Conservation (phyloP, 73 alveolate species). For the Paramecium pentaurelia region DNA sequence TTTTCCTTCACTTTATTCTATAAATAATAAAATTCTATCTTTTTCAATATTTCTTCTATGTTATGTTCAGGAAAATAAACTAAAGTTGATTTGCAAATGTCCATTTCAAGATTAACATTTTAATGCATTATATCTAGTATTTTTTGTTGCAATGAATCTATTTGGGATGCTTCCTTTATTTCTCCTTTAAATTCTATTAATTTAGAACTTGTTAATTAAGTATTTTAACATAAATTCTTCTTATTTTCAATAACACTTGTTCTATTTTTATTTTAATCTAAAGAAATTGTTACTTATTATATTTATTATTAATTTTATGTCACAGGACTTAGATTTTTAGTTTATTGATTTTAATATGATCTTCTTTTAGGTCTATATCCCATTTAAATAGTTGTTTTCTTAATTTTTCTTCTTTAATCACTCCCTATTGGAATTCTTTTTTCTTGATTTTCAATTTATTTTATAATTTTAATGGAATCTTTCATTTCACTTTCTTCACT, state of each 20-base stretch:
- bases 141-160: neutral
- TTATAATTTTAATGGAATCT: neutral
- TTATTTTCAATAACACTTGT: neutral
- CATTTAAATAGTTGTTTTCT: neutral
- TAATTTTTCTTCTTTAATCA: neutral
- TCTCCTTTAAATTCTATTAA: neutral
- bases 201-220: neutral
- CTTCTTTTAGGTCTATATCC: neutral
- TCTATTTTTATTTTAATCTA: neutral
- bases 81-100: neutral
- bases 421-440: neutral
- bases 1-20: neutral
- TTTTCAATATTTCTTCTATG: neutral
- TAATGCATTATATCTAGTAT: neutral
- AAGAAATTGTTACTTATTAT: neutral
- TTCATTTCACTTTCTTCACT: slow-evolving; percentile 4
- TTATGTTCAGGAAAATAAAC: slow-evolving; percentile 19
- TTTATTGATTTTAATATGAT: neutral
- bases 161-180: neutral
- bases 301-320: neutral
- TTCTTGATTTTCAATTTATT: neutral
- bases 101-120: neutral
- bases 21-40: neutral
- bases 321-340: neutral
- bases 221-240: neutral